A percentile compares a stretch with the other conserved stretches of the same genome.
Conservation (phyloP, 2,329 filamentous ascomycete genomes). For the Ophiostoma montium region DNA sequence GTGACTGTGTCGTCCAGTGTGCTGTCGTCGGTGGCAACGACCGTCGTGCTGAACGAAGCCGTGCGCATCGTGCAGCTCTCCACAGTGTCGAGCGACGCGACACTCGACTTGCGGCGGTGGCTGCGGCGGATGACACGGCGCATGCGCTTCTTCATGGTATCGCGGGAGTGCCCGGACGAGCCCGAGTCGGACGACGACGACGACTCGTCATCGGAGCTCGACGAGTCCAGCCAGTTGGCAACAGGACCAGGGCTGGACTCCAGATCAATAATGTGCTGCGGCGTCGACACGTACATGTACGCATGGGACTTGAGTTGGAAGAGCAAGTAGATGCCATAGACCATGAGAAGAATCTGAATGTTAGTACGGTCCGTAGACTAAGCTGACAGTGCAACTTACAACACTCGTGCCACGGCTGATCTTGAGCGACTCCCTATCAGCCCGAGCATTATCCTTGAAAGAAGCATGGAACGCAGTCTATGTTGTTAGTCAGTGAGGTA, state of each 20-base stretch:
- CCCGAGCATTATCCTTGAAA: conserved; percentile 47
- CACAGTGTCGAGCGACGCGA: conserved; percentile 42
- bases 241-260: conserved; percentile 77
- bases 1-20: conserved; percentile 20
- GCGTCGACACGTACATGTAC: conserved; percentile 85
- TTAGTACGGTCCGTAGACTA: not conserved
- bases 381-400: conserved; percentile 31
- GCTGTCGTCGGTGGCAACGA: conserved; percentile 25
- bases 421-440: conserved; percentile 59
- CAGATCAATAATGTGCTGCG: conserved; percentile 84
- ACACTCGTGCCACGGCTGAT: conserved; percentile 86
- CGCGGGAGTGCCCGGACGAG: conserved; percentile 29
- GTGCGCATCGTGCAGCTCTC: conserved; percentile 21
- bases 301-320: conserved; percentile 88
- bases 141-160: conserved; percentile 50
- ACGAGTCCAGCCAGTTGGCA: conserved; percentile 66
- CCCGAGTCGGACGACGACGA: conserved; percentile 44
- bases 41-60: conserved; percentile 28
- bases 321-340: conserved; percentile 71
- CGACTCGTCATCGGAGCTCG: conserved; percentile 20
- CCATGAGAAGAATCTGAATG: conserved; percentile 53
- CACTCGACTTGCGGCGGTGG: conserved; percentile 45
- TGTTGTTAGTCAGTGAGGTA: not conserved
- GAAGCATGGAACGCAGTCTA: conserved; percentile 86
- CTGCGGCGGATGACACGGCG: conserved; percentile 34